Evolutionary conservation across 129 eudicot species (phyloP).

Genomic region (Kitagawia praeruptora): DNA sequence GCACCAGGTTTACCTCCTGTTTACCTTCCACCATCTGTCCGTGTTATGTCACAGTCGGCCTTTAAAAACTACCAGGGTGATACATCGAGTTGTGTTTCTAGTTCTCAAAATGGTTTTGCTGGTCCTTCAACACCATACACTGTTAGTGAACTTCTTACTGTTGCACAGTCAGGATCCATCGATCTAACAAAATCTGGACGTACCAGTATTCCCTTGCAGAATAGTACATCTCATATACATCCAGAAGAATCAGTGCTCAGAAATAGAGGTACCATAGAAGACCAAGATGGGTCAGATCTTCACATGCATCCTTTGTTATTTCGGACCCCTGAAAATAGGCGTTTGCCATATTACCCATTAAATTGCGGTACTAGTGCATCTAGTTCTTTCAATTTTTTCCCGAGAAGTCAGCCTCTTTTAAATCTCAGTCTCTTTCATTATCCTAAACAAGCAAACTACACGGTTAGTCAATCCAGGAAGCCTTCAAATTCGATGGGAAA

Average conservation of each 20-base stretch:
- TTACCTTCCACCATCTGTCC: conserved; percentile 90
- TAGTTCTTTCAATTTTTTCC: conserved; percentile 58
- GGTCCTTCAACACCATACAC: conserved; percentile 19
- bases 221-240: conserved; percentile 16
- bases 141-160: conserved; percentile 11
- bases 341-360: conserved; percentile 55
- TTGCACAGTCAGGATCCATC: conserved; percentile 12
- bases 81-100: conserved; percentile 20
- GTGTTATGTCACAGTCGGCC: conserved; percentile 77
- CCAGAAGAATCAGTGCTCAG: conserved; percentile 10
- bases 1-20: conserved; percentile 96
- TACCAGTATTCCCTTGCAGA: conserved; percentile 15
- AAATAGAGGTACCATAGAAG: conserved; percentile 17
- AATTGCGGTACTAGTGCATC: conserved; percentile 32
- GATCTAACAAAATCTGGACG: conserved; percentile 21
- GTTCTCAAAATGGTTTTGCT: conserved; percentile 12
- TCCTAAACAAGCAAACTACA: too few species aligned
- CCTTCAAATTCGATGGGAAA: too few species aligned
- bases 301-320: conserved; percentile 93
- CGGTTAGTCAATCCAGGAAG: too few species aligned
- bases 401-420: conserved; percentile 43
- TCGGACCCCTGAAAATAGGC: conserved; percentile 55
- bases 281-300: conserved; percentile 48
- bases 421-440: conserved; percentile 58
- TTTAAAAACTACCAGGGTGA: conserved; percentile 45